phyloP scores from a whole-genome alignment of 2,329 filamentous ascomycete genomes.

The Apiospora pterosperma region DNA sequence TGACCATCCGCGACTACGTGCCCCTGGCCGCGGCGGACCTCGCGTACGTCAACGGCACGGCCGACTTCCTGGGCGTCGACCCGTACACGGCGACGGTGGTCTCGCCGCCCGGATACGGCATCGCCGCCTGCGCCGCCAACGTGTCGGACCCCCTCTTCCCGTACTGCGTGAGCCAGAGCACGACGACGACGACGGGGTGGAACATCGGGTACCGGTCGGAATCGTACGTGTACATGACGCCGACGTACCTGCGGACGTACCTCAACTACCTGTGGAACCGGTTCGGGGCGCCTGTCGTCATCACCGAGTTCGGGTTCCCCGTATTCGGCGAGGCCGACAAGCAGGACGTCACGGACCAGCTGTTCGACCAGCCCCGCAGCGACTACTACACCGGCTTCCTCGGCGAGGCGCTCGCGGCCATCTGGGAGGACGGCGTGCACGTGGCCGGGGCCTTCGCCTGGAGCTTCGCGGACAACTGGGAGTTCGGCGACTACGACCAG shows the following conservation, averaged over 20 bases:
- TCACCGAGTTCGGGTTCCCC: constrained; percentile 58
- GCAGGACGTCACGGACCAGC: constrained; percentile 41
- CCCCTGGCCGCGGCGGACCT: constrained; percentile 45
- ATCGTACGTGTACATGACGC: constrained; percentile 56
- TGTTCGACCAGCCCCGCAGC: constrained; percentile 50
- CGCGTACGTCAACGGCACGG: constrained; percentile 43
- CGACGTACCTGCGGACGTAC: constrained; percentile 52
- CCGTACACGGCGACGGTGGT: constrained; percentile 56
- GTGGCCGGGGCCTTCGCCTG: constrained; percentile 53
- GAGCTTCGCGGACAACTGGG: constrained; percentile 51
- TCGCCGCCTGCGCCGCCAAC: constrained; percentile 46
- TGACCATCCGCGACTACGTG: constrained; percentile 41
- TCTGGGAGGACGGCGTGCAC: constrained; percentile 53
- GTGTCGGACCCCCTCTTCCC: constrained; percentile 42
- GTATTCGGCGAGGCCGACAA: constrained; percentile 44
- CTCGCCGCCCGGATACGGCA: constrained; percentile 41
- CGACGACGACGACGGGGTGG: constrained; percentile 49
- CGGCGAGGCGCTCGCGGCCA: constrained; percentile 50
- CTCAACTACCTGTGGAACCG: constrained; percentile 58
- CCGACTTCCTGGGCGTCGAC: constrained; percentile 56
- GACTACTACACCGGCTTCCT: constrained; percentile 53
- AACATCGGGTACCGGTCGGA: constrained; percentile 54
- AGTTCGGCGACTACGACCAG: constrained; percentile 46
- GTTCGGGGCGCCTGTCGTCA: constrained; percentile 43
- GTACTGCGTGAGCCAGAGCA: constrained; percentile 48